A percentile compares a stretch with the other conserved stretches of the same genome.
These are phyloP conservation scores for Cutaneotrichosporon cavernicola DNA, from an alignment of 1,284 basidiomycete species.

Conservation along the genomic window DNA sequence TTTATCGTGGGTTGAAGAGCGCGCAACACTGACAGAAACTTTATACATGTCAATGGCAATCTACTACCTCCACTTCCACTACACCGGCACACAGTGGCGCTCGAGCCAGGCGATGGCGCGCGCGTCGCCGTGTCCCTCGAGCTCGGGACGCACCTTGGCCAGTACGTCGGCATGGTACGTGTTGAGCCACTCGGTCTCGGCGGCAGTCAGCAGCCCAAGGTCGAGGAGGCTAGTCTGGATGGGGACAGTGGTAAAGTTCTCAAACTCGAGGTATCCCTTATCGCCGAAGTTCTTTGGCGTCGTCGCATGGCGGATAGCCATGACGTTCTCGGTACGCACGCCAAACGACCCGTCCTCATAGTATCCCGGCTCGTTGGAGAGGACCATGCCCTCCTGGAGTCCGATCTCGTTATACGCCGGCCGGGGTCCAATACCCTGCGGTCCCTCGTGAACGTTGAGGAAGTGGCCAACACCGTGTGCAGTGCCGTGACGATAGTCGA, in stretches of 20 bases:
- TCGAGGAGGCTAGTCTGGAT: conserved; percentile 86
- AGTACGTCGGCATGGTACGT: conserved; percentile 76
- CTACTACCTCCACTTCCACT: neutral
- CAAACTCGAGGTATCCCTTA: conserved; percentile 77
- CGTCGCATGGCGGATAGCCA: conserved; percentile 68
- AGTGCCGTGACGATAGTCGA: conserved; percentile 75
- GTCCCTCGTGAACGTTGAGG: conserved; percentile 91
- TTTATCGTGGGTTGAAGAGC: no score
- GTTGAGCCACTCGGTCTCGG: conserved; percentile 81
- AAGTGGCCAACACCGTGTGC: conserved; percentile 91
- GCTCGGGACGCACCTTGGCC: conserved; percentile 71
- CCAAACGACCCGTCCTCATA: conserved; percentile 90
- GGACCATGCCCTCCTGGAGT: conserved; percentile 78
- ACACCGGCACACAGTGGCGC: conserved; percentile 56
- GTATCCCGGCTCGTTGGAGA: conserved; percentile 93
- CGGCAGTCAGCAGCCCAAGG: conserved; percentile 60
- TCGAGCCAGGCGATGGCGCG: conserved; percentile 76
- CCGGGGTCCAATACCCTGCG: conserved; percentile 80
- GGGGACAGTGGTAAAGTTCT: conserved; percentile 82
- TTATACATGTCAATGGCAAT: neutral
- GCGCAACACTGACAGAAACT: neutral
- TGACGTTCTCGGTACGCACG: conserved; percentile 87
- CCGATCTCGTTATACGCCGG: conserved; percentile 63
- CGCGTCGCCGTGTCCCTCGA: conserved; percentile 61
- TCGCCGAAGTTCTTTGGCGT: conserved; percentile 83